Base-by-base conservation (phyloP, 495 filamentous ascomycete genomes). In the Aspergillus ostianus region DNA sequence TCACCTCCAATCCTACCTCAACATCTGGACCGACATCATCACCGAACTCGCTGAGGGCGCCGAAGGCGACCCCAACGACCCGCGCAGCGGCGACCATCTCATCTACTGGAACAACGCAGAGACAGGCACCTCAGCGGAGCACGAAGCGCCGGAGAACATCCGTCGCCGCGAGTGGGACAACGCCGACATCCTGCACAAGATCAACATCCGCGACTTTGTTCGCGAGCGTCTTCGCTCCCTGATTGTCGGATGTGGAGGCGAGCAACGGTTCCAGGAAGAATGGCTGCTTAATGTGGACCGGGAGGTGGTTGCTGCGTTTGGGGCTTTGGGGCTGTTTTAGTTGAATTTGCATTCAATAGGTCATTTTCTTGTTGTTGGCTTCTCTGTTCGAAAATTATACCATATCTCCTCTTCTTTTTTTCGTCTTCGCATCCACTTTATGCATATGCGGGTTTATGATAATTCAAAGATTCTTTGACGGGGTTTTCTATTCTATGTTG, bases 251-350 rank as follows among this genome's bases (percentile, higher is more conserved):
- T 83, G 80, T 58, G 93, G 93, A 4, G 92, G 93, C 2, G 82
- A 85, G 53, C 81, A 87, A 65, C 77, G 72, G 17, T 97, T 97
- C 72, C 80, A 87, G 72, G 80, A 84, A 48, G 81, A 90, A 48
- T 97, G 89, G 88, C 72, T 90, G n/a, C 80, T 80, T n/a, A 91
- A 95, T 77, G 91, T 97, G 36, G 94, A 98, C 74, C 77, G 79
- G 47, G 87, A 95, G 47, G 90, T 98, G 3, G 63, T 96, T 55
- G 67, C 67, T 18, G 85, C 80, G 1, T 98, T 96, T 73, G 76
- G 71, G 30, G 80, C 77, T 27, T 65, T 87, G 66, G 80, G 79
- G 6, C 56, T 85, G 57, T 51, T 80, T 20, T 80, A 29, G 58
- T 50, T 5, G 20, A 2, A 19, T 45, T n/a, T n/a, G n/a, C n/a